phyloP scores from a whole-genome alignment of 2,329 filamentous ascomycete species.

The Verticillium zaregamsianum region DNA sequence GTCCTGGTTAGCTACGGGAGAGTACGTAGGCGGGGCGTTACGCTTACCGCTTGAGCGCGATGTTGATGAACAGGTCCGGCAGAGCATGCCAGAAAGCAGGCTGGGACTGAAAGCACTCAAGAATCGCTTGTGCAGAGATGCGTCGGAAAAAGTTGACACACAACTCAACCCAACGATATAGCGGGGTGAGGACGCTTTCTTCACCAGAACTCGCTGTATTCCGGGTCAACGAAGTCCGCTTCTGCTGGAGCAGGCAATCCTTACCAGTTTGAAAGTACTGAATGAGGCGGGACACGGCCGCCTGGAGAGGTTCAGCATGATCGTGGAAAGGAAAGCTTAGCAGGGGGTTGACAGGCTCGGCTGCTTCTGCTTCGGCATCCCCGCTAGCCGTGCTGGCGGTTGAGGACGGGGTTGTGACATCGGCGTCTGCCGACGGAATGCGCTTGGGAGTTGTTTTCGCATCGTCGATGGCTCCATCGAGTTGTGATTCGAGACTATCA shows the following conservation, averaged over 20 bases:
- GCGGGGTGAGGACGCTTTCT: not conserved
- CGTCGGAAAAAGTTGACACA: not conserved
- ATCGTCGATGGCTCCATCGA: not conserved
- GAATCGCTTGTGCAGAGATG: not conserved
- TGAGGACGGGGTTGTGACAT: not conserved
- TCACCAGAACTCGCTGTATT: not conserved
- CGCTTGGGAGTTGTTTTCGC: not conserved
- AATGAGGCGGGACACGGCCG: not conserved
- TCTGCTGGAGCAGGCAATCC: not conserved
- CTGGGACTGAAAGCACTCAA: slow-evolving; percentile 21
- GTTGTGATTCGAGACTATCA: not conserved
- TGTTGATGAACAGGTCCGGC: slow-evolving; percentile 42
- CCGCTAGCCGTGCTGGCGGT: not conserved
- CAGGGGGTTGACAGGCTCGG: not conserved
- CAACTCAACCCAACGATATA: not conserved
- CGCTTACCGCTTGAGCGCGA: slow-evolving; percentile 19
- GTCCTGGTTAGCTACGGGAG: not conserved
- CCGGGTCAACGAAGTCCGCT: not conserved
- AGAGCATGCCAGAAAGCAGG: slow-evolving; percentile 48
- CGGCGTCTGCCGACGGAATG: not conserved
- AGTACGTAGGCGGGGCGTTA: not conserved
- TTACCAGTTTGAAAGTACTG: not conserved
- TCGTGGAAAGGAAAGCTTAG: not conserved
- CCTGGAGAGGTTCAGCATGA: not conserved
- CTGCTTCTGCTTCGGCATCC: not conserved